These are phyloP conservation scores for Suhomyces kunorum DNA, from an alignment of 1,139 yeast genomes.

Conservation along the genomic window DNA sequence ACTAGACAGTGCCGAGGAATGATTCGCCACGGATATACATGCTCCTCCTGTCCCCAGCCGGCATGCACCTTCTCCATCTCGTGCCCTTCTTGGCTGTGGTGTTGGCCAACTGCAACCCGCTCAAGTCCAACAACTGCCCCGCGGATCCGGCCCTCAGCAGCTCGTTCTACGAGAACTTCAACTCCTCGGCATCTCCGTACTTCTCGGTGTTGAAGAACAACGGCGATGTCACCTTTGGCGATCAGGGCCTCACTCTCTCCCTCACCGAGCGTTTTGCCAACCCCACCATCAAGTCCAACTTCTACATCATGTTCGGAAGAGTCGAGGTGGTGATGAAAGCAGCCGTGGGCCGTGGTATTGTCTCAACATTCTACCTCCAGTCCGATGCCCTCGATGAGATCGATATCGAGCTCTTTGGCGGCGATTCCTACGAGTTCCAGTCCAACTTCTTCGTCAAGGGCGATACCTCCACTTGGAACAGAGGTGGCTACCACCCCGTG, in stretches of 20 bases:
- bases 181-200: slow-evolving; percentile 38
- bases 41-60: too few species aligned
- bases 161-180: slow-evolving; percentile 53
- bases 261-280: slow-evolving; percentile 65
- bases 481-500: slow-evolving; percentile 68
- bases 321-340: slow-evolving; percentile 72
- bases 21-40: too few species aligned
- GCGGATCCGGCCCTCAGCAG: slow-evolving; percentile 58
- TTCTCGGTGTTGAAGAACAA: slow-evolving; percentile 31
- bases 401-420: slow-evolving; percentile 83
- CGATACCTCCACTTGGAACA: slow-evolving; percentile 67
- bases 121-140: slow-evolving; percentile 29
- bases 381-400: slow-evolving; percentile 87
- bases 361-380: slow-evolving; percentile 78
- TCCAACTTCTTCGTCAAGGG: slow-evolving; percentile 85
- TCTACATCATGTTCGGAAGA: slow-evolving; percentile 84
- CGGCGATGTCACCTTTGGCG: slow-evolving; percentile 29
- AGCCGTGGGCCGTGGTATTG: slow-evolving; percentile 73
- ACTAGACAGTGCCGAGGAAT: too few species aligned
- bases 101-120: slow-evolving; percentile 35
- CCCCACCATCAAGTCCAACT: slow-evolving; percentile 73
- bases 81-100: slow-evolving; percentile 11
- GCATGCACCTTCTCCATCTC: slow-evolving; percentile 4
- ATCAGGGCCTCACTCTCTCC: slow-evolving; percentile 59
- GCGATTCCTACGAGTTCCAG: slow-evolving; percentile 71